Base-by-base conservation (phyloP, 176 grass and related monocot genomes). In the Eragrostis nindensis region DNA sequence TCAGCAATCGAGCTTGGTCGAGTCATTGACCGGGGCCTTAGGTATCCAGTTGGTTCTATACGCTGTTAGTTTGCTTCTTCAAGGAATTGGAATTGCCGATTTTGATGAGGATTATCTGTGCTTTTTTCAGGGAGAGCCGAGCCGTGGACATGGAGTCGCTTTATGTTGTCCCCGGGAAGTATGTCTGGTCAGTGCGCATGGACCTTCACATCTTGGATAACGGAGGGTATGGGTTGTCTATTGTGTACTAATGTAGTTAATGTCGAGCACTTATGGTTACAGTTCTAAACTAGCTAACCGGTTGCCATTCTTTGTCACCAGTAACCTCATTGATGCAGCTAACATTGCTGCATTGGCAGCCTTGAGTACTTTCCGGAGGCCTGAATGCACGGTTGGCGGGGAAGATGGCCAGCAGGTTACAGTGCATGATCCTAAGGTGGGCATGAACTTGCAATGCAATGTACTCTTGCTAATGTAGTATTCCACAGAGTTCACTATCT, bases 121-220 rank as follows among this genome's bases (percentile, higher is more conserved):
- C 62, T n/a, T n/a, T 56, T 84, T 21, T 11, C 71, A 99, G 96
- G 84, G 96, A 99, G 86, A 95, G 96, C 72, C 87, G 88, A 81
- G 92, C 92, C 9, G 90, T 99, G 40, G 96, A 99, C 81, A 93
- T 95, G 96, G 96, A 99, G 75, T 99, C 96, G 6, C 73, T 99
- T 26, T 99, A 92, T 80, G 88, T 99, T 73, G 86, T 95, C 69
- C 82, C 96, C 0, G 92, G 96, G 42, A 99, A 88, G 92, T 92
- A 90, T 47, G 96, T 99, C 36, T 99, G 96, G 96, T 86, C 96
- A 0, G 73, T 95, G 30, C 92, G 90, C 19, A 90, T 99, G 0
- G 96, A 99, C 52, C 90, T 99, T 87, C 96, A 99, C 57, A 99
- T 99, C 75, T 84, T 99, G 80, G 96, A 99, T 79, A 98, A 99